Evolutionary conservation across 768 basidiomycete genomes (phyloP).

Genomic region (Boletus huronensis): DNA sequence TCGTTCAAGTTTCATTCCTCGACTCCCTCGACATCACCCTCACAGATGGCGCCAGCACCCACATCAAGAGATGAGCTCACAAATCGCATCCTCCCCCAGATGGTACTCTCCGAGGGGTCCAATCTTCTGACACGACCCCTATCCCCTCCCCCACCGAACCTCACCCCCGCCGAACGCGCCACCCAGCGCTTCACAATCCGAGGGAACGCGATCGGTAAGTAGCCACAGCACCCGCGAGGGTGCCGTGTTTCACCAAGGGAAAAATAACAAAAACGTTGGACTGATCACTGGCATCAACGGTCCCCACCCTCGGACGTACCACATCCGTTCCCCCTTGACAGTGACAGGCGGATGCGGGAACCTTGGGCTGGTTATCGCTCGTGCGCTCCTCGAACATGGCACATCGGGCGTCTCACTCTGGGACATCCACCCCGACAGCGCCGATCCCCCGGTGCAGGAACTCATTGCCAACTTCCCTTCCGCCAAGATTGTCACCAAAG

Average conservation of each 20-base stretch:
- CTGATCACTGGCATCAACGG: neutral
- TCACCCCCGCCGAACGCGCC: slow-evolving; percentile 28
- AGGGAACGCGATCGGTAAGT: slow-evolving; percentile 42
- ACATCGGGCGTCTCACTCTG: slow-evolving; percentile 28
- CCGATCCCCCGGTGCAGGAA: slow-evolving; percentile 12
- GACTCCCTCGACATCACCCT: neutral
- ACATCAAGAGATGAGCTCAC: slow-evolving; percentile 26
- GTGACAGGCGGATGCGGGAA: slow-evolving; percentile 44
- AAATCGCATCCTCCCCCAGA: slow-evolving; percentile 30
- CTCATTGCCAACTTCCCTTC: slow-evolving; percentile 27
- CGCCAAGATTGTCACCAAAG: slow-evolving; percentile 31
- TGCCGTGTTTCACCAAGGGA: neutral
- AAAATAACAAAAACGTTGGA: neutral
- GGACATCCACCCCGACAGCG: slow-evolving; percentile 16
- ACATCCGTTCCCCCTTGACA: slow-evolving; percentile 8
- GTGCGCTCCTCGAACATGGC: slow-evolving; percentile 45
- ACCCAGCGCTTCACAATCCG: slow-evolving; percentile 34
- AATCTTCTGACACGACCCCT: slow-evolving; percentile 33
- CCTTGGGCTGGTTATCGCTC: slow-evolving; percentile 36
- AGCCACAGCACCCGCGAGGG: neutral
- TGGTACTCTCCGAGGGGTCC: slow-evolving; percentile 31
- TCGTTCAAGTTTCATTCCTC: neutral
- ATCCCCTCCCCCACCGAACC: slow-evolving; percentile 14
- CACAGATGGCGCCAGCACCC: slow-evolving; percentile 4
- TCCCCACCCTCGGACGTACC: neutral